These are phyloP conservation scores for Cylindrotheca fusiformis DNA, from an alignment of 108 stramenopile species.

Conservation along the genomic window DNA sequence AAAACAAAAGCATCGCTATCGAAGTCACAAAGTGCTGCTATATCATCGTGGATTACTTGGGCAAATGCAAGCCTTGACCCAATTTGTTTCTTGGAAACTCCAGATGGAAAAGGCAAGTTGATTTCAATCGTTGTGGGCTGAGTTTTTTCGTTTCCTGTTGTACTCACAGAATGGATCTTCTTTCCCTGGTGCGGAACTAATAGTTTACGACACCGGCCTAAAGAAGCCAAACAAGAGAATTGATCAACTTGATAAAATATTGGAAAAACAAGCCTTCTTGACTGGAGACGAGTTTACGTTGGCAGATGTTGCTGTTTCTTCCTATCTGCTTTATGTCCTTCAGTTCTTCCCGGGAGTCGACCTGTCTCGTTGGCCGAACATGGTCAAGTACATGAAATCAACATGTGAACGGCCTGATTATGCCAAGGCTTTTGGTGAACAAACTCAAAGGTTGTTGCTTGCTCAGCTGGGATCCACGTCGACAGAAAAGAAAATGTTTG, in stretches of 20 bases:
- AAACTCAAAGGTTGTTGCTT: slow-evolving; percentile 54
- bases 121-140: not conserved
- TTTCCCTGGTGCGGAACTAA: not conserved
- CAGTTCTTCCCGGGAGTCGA: slow-evolving; percentile 82
- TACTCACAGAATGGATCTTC: not conserved
- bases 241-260: slow-evolving; percentile 58
- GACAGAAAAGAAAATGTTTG: slow-evolving; percentile 71
- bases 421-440: slow-evolving; percentile 71
- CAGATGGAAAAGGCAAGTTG: slow-evolving; percentile 80
- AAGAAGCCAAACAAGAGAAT: slow-evolving; percentile 66
- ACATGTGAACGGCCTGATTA: slow-evolving; percentile 68
- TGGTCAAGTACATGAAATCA: slow-evolving; percentile 76
- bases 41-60: slow-evolving; percentile 79
- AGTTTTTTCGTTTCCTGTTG: not conserved
- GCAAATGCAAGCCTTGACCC: slow-evolving; percentile 88
- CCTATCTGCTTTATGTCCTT: slow-evolving; percentile 82
- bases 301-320: slow-evolving; percentile 84
- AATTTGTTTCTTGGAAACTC: slow-evolving; percentile 86
- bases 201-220: slow-evolving; percentile 71
- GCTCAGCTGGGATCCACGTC: slow-evolving; percentile 41
- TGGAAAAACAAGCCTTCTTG: slow-evolving; percentile 43
- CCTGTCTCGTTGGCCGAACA: slow-evolving; percentile 63
- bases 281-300: slow-evolving; percentile 61
- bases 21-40: slow-evolving; percentile 29
- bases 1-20: slow-evolving; percentile 28